These are phyloP conservation scores for Tricholoma bakamatsutake DNA, from an alignment of 768 basidiomycete species.

Conservation along the genomic window DNA sequence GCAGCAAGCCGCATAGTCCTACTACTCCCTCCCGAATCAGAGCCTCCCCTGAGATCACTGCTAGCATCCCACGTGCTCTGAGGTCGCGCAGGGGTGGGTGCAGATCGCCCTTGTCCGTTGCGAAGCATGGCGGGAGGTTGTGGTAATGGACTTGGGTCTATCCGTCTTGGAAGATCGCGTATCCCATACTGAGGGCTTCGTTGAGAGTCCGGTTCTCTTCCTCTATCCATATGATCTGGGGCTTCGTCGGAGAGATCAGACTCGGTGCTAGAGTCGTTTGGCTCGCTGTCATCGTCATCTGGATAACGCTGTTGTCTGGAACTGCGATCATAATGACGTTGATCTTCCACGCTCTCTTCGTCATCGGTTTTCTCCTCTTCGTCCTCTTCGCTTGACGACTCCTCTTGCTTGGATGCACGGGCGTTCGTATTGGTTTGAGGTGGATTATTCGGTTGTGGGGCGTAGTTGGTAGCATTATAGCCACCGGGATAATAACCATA, in stretches of 20 bases:
- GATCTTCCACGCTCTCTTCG: conserved; percentile 3
- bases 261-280: not conserved
- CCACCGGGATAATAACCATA: not conserved
- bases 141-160: conserved; percentile 8
- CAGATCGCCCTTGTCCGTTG: not conserved
- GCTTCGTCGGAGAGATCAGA: not conserved
- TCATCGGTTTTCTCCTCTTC: conserved; percentile 7
- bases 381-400: conserved; percentile 15
- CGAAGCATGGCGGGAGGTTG: conserved; percentile 5
- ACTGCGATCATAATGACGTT: not conserved
- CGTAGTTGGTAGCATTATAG: not conserved
- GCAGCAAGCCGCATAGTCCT: conserved; percentile 17
- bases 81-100: not conserved
- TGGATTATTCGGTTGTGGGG: not conserved
- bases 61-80: not conserved
- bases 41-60: not conserved
- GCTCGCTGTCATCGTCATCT: not conserved
- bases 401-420: conserved; percentile 15
- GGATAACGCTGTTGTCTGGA: not conserved
- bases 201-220: conserved; percentile 4
- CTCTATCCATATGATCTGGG: not conserved
- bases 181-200: conserved; percentile 40
- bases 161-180: conserved; percentile 32
- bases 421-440: not conserved
- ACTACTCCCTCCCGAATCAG: conserved; percentile 1